These are phyloP conservation scores for Coemansia sp. DNA, from an alignment of 192 early-diverging fungal genomes.

Conservation along the genomic window DNA sequence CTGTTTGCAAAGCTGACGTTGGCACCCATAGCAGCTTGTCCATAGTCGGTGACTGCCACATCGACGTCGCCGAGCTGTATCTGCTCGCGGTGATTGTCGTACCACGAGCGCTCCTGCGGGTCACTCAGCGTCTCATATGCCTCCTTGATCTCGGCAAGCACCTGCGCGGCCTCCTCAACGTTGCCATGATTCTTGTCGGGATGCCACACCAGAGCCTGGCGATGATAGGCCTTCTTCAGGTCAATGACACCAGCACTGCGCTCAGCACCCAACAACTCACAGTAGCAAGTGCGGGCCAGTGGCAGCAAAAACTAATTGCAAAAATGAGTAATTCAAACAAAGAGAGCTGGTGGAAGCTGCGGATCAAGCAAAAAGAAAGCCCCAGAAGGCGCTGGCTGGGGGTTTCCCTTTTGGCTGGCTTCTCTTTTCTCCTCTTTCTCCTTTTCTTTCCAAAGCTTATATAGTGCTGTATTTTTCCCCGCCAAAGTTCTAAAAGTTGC, in stretches of 20 bases:
- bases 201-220: conserved; percentile 75
- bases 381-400: no score
- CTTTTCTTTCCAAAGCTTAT: not conserved
- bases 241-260: conserved; percentile 69
- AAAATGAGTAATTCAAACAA: no score
- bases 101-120: conserved; percentile 91
- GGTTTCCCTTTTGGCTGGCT: no score
- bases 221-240: conserved; percentile 85
- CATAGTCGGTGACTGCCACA: conserved; percentile 38
- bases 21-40: conserved; percentile 47
- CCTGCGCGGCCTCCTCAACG: conserved; percentile 79
- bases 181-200: conserved; percentile 88
- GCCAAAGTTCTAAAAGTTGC: not conserved
- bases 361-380: no score
- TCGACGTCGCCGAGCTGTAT: conserved; percentile 80
- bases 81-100: conserved; percentile 88
- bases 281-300: conserved; percentile 78
- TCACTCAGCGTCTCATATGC: conserved; percentile 94
- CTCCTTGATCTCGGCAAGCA: conserved; percentile 86
- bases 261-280: conserved; percentile 83
- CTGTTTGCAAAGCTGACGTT: conserved; percentile 42
- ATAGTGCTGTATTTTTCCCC: conserved; percentile 1
- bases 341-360: no score
- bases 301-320: no score
- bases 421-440: not conserved